Percentiles rank a stretch among this genome's conserved stretches.
Conservation (phyloP, 23 red algal species). For the Gracilaria domingensis region DNA sequence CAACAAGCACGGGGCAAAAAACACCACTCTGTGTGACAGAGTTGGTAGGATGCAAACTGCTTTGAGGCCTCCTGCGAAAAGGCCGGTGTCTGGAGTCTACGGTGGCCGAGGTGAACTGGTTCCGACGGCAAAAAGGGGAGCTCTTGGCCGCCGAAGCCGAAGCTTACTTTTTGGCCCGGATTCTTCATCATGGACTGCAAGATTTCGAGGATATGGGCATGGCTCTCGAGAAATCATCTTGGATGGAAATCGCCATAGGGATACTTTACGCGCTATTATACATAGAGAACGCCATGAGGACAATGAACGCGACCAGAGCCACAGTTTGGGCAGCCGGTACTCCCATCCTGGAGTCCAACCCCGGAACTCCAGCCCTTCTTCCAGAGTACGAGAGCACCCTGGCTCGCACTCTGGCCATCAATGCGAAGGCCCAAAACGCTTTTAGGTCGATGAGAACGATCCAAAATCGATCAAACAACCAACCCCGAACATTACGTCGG, state of each 20-base stretch:
- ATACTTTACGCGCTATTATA: constrained; percentile 8
- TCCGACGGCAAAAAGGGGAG: constrained; percentile 2
- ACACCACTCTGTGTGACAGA: background rate
- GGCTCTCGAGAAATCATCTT: background rate
- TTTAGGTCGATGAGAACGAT: background rate
- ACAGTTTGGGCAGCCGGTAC: background rate
- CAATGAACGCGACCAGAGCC: constrained; percentile 4
- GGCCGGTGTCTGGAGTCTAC: background rate
- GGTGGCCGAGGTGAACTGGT: background rate
- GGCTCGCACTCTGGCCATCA: background rate
- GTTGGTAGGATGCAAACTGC: background rate
- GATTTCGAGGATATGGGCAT: background rate
- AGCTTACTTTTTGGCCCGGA: constrained; percentile 1
- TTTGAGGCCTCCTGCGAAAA: background rate
- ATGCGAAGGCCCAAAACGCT: background rate
- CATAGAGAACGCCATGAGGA: background rate
- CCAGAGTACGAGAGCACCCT: background rate
- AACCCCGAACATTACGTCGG: background rate
- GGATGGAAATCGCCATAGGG: constrained; percentile 19
- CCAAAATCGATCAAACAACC: background rate
- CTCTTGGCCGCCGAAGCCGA: constrained; percentile 10
- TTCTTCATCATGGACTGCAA: background rate
- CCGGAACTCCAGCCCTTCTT: background rate
- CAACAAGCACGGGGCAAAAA: background rate
- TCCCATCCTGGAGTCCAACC: background rate